phyloP scores from a whole-genome alignment of 2,329 filamentous ascomycete genomes.

The Colletotrichum filicis region DNA sequence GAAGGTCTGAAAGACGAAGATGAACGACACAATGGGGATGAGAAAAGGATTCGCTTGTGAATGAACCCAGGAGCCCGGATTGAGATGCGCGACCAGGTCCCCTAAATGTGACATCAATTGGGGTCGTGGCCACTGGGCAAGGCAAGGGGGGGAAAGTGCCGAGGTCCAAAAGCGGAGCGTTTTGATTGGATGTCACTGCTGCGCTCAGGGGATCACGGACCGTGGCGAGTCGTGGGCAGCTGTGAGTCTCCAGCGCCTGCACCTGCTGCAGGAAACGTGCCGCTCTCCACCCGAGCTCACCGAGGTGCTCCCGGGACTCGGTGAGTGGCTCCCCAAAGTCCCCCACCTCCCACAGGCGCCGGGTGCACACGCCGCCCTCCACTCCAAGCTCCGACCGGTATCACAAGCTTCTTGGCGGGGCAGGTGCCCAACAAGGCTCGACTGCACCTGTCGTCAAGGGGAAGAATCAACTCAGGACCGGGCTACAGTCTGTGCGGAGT shows the following conservation, averaged over 20 bases:
- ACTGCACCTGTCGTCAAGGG: neutral
- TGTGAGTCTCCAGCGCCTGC: neutral
- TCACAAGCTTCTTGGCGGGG: constrained; percentile 29
- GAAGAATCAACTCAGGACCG: neutral
- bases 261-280: too few species aligned
- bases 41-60: neutral
- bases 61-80: neutral
- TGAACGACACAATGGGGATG: neutral
- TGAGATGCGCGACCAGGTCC: constrained; percentile 4
- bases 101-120: constrained; percentile 21
- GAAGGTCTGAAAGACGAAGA: neutral
- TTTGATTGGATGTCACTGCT: constrained; percentile 15
- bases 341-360: neutral
- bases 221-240: neutral
- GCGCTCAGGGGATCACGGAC: neutral
- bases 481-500: neutral
- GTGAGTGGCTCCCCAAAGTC: neutral
- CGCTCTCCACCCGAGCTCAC: neutral
- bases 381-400: constrained; percentile 3
- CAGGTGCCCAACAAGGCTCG: neutral
- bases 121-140: neutral
- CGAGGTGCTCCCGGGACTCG: constrained; percentile 16
- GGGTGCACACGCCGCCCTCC: neutral
- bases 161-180: constrained; percentile 28
- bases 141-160: constrained; percentile 18